Conservation (phyloP, 345 rosid species). For the Durio zibethinus region DNA sequence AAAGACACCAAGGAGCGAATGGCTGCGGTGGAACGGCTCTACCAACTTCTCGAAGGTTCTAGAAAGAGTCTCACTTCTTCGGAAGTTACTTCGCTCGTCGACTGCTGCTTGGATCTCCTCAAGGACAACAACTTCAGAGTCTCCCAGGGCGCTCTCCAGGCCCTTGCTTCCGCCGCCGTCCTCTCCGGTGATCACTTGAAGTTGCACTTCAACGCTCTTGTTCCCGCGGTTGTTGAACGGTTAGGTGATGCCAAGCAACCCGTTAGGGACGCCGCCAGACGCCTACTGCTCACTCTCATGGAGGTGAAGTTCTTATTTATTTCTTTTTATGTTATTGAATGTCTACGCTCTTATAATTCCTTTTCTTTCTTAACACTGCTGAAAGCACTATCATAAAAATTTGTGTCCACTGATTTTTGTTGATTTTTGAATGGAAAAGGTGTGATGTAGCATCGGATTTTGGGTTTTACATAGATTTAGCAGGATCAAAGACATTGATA, state of each 20-base stretch:
- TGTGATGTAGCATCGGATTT: neutral
- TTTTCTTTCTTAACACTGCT: neutral
- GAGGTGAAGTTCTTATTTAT: slow-evolving; percentile 45
- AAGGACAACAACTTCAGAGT: slow-evolving; percentile 91
- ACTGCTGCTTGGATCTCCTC: slow-evolving; percentile 94
- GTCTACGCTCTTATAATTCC: neutral
- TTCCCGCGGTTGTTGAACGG: slow-evolving; percentile 91
- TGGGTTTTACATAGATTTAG: neutral
- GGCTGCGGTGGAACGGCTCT: slow-evolving; percentile 96
- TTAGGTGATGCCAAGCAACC: slow-evolving; percentile 92
- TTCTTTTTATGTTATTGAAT: neutral
- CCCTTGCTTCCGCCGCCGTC: slow-evolving; percentile 96
- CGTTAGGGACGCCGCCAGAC: slow-evolving; percentile 91
- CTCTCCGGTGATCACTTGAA: slow-evolving; percentile 90
- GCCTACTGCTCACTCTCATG: slow-evolving; percentile 94
- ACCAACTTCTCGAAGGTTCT: slow-evolving; percentile 85
- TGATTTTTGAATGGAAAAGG: neutral
- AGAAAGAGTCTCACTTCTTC: slow-evolving; percentile 64
- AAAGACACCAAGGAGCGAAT: slow-evolving; percentile 98
- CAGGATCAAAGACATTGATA: neutral
- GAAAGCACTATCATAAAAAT: neutral
- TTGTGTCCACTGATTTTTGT: neutral
- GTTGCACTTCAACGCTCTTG: slow-evolving; percentile 89
- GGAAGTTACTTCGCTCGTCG: slow-evolving; percentile 82
- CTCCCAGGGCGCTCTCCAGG: slow-evolving; percentile 92